Evolutionary conservation across 2,329 filamentous ascomycete species (phyloP).

Genomic region (Botrytis aclada): DNA sequence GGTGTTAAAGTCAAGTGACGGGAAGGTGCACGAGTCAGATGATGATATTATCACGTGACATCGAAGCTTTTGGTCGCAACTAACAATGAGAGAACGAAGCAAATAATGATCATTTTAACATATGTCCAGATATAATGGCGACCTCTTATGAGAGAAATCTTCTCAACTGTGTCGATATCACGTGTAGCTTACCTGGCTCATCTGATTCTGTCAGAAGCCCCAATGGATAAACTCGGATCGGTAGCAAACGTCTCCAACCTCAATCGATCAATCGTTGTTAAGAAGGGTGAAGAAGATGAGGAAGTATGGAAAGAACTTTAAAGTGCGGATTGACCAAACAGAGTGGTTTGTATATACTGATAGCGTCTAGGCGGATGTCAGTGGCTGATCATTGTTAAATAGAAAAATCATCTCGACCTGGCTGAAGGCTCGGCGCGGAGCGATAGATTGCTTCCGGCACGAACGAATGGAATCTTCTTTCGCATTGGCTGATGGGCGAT

Average conservation of each 20-base stretch:
- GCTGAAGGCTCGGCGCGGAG: background rate
- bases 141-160: background rate
- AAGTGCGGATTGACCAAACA: background rate
- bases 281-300: background rate
- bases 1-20: background rate
- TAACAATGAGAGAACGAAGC: background rate
- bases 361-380: background rate
- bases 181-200: background rate
- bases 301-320: background rate
- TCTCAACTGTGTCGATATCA: background rate
- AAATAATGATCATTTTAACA: background rate
- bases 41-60: background rate
- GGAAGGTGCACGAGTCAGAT: background rate
- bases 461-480: background rate
- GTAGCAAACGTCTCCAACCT: background rate
- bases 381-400: background rate
- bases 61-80: background rate
- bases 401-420: constrained; percentile 2
- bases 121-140: no score
- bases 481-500: background rate
- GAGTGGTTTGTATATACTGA: background rate
- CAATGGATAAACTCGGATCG: background rate
- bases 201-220: background rate
- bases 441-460: background rate
- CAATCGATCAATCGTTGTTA: background rate